Evolutionary conservation across 2,329 filamentous ascomycete species (phyloP).

Genomic region (Cryphonectria radicalis): DNA sequence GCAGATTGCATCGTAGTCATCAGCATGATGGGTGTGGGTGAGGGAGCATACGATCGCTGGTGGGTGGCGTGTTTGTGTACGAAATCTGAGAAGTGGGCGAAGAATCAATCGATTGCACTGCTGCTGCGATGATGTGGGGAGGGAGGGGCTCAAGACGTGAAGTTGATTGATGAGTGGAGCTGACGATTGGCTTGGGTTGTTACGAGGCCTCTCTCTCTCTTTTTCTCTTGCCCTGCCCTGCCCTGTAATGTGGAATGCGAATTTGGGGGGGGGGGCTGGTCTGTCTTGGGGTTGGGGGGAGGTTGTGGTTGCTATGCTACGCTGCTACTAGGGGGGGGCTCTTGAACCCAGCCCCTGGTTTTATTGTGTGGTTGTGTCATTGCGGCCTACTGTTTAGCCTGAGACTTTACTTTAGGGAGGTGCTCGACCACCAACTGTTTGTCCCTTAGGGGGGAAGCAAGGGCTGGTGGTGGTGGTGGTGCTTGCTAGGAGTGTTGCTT

Average conservation of each 20-base stretch:
- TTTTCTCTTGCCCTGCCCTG: neutral
- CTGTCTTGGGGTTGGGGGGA: neutral
- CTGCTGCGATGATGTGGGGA: constrained; percentile 7
- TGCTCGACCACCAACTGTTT: neutral
- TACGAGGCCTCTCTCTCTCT: neutral
- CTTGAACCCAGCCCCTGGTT: neutral
- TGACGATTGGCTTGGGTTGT: neutral
- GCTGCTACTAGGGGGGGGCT: neutral
- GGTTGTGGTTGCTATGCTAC: neutral
- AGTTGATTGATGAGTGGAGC: constrained; percentile 8
- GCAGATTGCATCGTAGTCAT: constrained; percentile 19
- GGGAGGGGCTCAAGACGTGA: neutral
- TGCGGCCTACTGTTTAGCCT: neutral
- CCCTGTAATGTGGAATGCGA: neutral
- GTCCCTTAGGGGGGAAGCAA: neutral
- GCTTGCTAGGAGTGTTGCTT: constrained; percentile 2
- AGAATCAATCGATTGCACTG: neutral
- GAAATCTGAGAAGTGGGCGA: constrained; percentile 1
- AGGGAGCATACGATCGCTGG: neutral
- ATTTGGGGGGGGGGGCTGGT: neutral
- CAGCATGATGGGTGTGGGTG: constrained; percentile 17
- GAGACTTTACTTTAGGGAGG: neutral
- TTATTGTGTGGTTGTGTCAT: neutral
- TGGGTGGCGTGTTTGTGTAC: neutral
- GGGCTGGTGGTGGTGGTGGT: neutral